A percentile compares a stretch with the other conserved stretches of the same genome.
Evolutionary conservation across 1,139 yeast species (phyloP).

Genomic region (Debaryomyces robertsiae): DNA sequence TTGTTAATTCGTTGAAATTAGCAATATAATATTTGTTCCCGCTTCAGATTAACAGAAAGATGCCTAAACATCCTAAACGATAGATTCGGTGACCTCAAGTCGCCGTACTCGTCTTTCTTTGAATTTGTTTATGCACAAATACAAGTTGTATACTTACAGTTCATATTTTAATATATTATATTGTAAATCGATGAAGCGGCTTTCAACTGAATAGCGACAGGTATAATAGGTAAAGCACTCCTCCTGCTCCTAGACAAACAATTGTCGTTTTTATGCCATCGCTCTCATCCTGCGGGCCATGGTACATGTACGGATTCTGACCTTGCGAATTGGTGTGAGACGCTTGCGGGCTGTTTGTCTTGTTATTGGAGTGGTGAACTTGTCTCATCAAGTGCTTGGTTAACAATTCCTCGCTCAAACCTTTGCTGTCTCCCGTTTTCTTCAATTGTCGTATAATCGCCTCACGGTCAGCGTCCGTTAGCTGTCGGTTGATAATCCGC

Average conservation of each 20-base stretch:
- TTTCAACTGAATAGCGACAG: constrained; percentile 16
- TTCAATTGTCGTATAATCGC: constrained; percentile 39
- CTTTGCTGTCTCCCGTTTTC: constrained; percentile 34
- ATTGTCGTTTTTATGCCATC: constrained; percentile 15
- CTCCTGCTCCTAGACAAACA: constrained; percentile 29
- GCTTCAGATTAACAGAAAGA: constrained; percentile 4
- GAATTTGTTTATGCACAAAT: constrained; percentile 8
- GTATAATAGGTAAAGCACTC: constrained; percentile 32
- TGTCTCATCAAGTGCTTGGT: constrained; percentile 49
- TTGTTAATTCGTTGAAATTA: constrained; percentile 15
- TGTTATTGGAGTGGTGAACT: constrained; percentile 26
- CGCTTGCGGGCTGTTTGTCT: neutral
- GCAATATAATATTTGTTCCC: constrained; percentile 10
- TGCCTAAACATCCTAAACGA: constrained; percentile 5
- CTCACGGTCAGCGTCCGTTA: constrained; percentile 34
- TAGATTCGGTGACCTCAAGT: neutral
- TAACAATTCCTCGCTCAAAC: constrained; percentile 42
- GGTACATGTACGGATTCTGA: constrained; percentile 36
- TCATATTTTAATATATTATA: constrained; percentile 10
- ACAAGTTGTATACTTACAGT: constrained; percentile 6
- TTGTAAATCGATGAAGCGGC: constrained; percentile 3
- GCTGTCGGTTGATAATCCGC: constrained; percentile 45
- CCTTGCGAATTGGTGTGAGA: neutral
- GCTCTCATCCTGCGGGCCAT: constrained; percentile 30
- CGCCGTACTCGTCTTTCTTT: constrained; percentile 3